A percentile compares a stretch with the other conserved stretches of the same genome.
Conservation (phyloP, 1,284 basidiomycete species). For the Melampsora americana region DNA sequence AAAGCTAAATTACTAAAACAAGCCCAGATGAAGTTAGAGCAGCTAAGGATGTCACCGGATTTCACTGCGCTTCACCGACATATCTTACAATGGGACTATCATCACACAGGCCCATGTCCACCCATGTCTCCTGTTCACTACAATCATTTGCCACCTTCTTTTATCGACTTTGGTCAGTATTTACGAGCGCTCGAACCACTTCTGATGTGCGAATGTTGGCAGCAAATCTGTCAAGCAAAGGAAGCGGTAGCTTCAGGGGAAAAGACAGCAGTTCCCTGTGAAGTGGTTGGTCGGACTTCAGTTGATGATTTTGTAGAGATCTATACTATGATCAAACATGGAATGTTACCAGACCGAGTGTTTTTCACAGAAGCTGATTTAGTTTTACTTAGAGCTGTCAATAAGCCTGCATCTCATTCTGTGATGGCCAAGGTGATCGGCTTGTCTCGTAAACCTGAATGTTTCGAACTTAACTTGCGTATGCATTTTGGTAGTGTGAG, state of each 20-base stretch:
- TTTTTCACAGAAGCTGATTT: conserved; percentile 45
- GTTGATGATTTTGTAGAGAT: conserved; percentile 71
- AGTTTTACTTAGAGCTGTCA: conserved; percentile 34
- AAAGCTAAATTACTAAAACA: conserved; percentile 63
- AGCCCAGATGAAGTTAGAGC: conserved; percentile 60
- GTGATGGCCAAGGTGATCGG: conserved; percentile 72
- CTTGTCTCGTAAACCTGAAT: conserved; percentile 61
- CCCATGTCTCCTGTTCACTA: conserved; percentile 60
- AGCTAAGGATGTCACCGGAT: conserved; percentile 75
- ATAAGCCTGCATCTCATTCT: conserved; percentile 16
- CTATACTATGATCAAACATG: conserved; percentile 61
- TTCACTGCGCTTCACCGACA: conserved; percentile 71
- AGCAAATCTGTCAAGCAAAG: conserved; percentile 72
- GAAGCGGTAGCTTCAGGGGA: conserved; percentile 63
- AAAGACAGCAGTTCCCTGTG: conserved; percentile 58
- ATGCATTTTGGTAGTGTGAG: conserved; percentile 56
- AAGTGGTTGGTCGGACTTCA: conserved; percentile 65
- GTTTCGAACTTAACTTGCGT: conserved; percentile 58
- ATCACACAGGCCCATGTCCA: conserved; percentile 62
- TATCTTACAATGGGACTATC: conserved; percentile 84
- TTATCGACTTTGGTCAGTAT: conserved; percentile 69
- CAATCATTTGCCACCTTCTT: conserved; percentile 64
- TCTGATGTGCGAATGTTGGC: conserved; percentile 88
- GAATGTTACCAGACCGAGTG: conserved; percentile 34
- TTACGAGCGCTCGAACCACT: conserved; percentile 75